Evolutionary conservation across 345 rosid genomes (phyloP).

Genomic region (Nasturtium officinale): DNA sequence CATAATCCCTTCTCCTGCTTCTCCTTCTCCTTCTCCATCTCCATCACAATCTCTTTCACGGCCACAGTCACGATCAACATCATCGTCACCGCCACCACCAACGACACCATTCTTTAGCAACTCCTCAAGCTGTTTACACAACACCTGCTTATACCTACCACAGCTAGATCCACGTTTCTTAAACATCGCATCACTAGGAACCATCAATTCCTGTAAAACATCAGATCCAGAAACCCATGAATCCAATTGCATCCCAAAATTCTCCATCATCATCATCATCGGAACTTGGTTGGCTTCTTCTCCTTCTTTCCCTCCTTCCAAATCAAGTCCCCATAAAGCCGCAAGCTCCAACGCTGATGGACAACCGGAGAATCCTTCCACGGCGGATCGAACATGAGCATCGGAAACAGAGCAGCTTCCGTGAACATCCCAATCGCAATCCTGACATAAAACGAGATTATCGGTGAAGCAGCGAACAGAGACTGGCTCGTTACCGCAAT

Average conservation of each 20-base stretch:
- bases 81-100: slow-evolving; percentile 27
- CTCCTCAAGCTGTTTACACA: slow-evolving; percentile 67
- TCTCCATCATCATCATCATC: slow-evolving; percentile 36
- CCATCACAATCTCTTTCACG: background rate
- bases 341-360: slow-evolving; percentile 68
- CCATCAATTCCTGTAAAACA: slow-evolving; percentile 59
- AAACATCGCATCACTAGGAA: slow-evolving; percentile 49
- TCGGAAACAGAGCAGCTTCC: slow-evolving; percentile 69
- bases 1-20: slow-evolving; percentile 41
- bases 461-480: slow-evolving; percentile 65
- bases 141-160: slow-evolving; percentile 61
- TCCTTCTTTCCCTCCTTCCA: slow-evolving; percentile 42
- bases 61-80: background rate
- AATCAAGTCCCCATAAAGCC: slow-evolving; percentile 60
- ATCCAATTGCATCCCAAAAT: slow-evolving; percentile 49
- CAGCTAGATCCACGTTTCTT: slow-evolving; percentile 46
- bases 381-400: slow-evolving; percentile 58
- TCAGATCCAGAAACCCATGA: slow-evolving; percentile 49
- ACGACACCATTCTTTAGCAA: slow-evolving; percentile 50
- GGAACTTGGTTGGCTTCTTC: slow-evolving; percentile 27
- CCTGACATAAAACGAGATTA: slow-evolving; percentile 61
- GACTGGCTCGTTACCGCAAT: slow-evolving; percentile 65
- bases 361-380: slow-evolving; percentile 74
- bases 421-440: slow-evolving; percentile 75
- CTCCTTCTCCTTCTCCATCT: background rate